Base-by-base conservation (phyloP, 1,139 yeast genomes). In the Magnusiomyces tetraspermus region DNA sequence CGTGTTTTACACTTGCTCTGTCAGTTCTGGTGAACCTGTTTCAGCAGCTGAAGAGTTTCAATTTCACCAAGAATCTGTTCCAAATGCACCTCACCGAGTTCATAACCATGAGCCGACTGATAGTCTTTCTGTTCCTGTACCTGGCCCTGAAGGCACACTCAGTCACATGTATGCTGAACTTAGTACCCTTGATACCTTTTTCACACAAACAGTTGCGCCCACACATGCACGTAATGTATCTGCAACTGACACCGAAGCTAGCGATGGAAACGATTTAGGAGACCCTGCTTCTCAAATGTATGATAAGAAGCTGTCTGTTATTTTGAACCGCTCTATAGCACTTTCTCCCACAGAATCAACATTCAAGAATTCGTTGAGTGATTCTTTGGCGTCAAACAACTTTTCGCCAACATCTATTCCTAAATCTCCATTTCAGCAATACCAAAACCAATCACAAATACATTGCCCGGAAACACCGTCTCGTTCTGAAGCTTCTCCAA, bases 141-240 rank as follows among this genome's bases (percentile, higher is more conserved):
- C 59, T 24, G 59, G 61, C 3, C 85, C 80, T 56, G 44, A 28
- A 10, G 88, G 86, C 0, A 83, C 96, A 0, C 76, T 92, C 63
- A 88, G 95, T 65, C 88, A 89, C 63, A 89, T 92, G 85, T 85
- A 96, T 83, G 96, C 96, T 0, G 95, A 95, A n/a, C 73, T 92
- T 57, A 97, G 90, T 63, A 95, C 89, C 63, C 76, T 92, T 60
- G 97, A 92, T 66, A 83, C 92, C 13, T 92, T 92, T 66, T 92
- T 92, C 70, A 87, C 96, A 0, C 84, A 82, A 51, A 94, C 85
- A 53, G 67, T 70, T 22, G 70, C 72, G 31, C 37, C 51, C 2
- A 48, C 49, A 22, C 68, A 63, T 53, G 60, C 52, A 17, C 66
- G 62, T 53, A 67, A 61, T 49, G 65, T 68, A 3, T 71, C 74